Evolutionary conservation across 345 rosid genomes (phyloP), one percentile per base, ranked within the genome.

Genomic region (Arabidopsis arenosa): DNA sequence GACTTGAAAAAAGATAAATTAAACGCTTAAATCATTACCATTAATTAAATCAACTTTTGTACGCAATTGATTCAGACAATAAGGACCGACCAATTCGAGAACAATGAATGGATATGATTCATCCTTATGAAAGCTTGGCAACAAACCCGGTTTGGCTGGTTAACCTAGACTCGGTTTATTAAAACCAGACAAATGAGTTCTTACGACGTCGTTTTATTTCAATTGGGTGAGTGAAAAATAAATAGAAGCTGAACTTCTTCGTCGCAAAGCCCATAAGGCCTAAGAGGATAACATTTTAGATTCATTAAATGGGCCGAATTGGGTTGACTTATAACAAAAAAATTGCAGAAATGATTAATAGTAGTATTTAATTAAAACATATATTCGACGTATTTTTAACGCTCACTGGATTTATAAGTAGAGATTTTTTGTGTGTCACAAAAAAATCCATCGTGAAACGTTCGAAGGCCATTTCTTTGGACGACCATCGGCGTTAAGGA

Each of bases 381-480:
- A 75, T 69, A 76, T 76, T 69, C 80, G 80, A 69, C 80, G 80
- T 76, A 76, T 69, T 69, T 76, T 43, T 62, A 76, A 76, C 80
- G 80, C 80, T 43, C 80, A 61, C 15, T 61, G 57, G 69, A 5
- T 10, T 45, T 74, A 75, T 49, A 75, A 58, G 60, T 17, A 51
- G 7, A 55, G 57, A 33, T 21, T 59, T 69, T 74, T 47, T 44
- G 9, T 43, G 26, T 41, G n/a, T 2, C 51, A 52, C 53, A 32
- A 10, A 54, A 14, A 13, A 32, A 13, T 33, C 41, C 75, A 61
- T 68, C 69, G 69, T 61, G 41, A 68, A 52, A 32, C 74, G 54
- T 68, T 67, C 30, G 47, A 60, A 59, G 54, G 73, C 10, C 9
- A 68, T 57, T 36, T 58, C 32, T 37, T 30, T 32, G 7, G 72